Conservation (phyloP, 495 filamentous ascomycete species). For the Tuber indicum region DNA sequence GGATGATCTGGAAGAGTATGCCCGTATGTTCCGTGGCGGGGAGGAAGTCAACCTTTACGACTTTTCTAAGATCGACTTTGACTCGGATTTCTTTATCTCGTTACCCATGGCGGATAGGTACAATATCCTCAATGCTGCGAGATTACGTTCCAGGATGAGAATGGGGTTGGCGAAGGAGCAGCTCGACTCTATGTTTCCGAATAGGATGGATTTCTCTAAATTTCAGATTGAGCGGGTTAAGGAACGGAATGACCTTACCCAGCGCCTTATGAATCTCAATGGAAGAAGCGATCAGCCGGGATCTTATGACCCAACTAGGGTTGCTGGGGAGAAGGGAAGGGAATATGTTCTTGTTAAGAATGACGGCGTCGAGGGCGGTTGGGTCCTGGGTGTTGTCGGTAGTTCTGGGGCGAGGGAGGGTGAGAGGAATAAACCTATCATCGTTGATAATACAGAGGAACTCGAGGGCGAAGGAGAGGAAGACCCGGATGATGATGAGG, state of each 20-base stretch:
- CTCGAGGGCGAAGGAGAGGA: slow-evolving; percentile 56
- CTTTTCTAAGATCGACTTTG: slow-evolving; percentile 97
- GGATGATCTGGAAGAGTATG: slow-evolving; percentile 88
- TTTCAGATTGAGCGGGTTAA: slow-evolving; percentile 93
- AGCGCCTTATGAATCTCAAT: slow-evolving; percentile 88
- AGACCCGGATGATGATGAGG: slow-evolving; percentile 58
- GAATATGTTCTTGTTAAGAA: slow-evolving; percentile 97
- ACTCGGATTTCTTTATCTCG: slow-evolving; percentile 84
- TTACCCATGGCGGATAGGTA: slow-evolving; percentile 86
- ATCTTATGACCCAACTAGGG: slow-evolving; percentile 45
- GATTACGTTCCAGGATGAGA: slow-evolving; percentile 73
- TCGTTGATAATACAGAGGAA: slow-evolving; percentile 67
- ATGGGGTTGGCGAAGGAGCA: slow-evolving; percentile 98
- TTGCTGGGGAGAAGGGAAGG: slow-evolving; percentile 81
- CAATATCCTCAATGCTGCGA: slow-evolving; percentile 90
- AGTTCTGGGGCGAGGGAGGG: slow-evolving; percentile 69
- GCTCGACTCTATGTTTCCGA: slow-evolving; percentile 88
- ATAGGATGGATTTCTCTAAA: slow-evolving; percentile 92
- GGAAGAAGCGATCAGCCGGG: slow-evolving; percentile 69
- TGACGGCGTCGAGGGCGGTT: slow-evolving; percentile 89
- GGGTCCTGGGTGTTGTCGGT: slow-evolving; percentile 82
- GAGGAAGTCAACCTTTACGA: slow-evolving; percentile 98
- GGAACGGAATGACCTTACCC: slow-evolving; percentile 91
- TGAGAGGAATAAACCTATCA: slow-evolving; percentile 72
- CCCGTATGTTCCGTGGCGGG: slow-evolving; percentile 79